A percentile compares a stretch with the other conserved stretches of the same genome.
Evolutionary conservation across 495 filamentous ascomycete genomes (phyloP).

Genomic region (Penicillium daleae): DNA sequence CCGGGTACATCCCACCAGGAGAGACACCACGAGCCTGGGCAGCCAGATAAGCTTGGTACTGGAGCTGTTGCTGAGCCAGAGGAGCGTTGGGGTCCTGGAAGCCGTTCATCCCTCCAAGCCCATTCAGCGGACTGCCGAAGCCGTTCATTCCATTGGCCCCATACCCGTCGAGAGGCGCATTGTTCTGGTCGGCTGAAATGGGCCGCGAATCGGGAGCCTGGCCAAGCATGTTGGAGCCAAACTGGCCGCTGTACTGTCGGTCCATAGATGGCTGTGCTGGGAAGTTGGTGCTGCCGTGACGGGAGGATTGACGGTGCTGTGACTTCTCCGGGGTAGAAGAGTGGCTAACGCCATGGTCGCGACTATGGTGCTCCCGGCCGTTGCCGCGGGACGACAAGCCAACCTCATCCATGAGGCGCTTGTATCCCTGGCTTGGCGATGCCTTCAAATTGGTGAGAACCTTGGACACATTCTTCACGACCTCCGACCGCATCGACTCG

Average conservation of each 20-base stretch:
- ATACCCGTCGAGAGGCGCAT: slow-evolving; percentile 48
- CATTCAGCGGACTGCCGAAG: slow-evolving; percentile 35
- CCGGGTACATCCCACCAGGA: slow-evolving; percentile 47
- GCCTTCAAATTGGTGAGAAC: slow-evolving; percentile 90
- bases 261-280: slow-evolving; percentile 48
- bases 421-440: slow-evolving; percentile 93
- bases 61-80: slow-evolving; percentile 50
- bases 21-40: slow-evolving; percentile 50
- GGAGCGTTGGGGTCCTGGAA: slow-evolving; percentile 45
- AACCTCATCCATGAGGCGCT: slow-evolving; percentile 97
- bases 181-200: slow-evolving; percentile 47
- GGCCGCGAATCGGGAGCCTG: slow-evolving; percentile 46
- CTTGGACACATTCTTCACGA: slow-evolving; percentile 87
- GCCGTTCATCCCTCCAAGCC: slow-evolving; percentile 32
- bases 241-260: slow-evolving; percentile 53
- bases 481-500: slow-evolving; percentile 82
- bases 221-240: slow-evolving; percentile 38
- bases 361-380: slow-evolving; percentile 49
- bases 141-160: slow-evolving; percentile 42
- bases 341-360: slow-evolving; percentile 47
- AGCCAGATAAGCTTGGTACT: slow-evolving; percentile 51
- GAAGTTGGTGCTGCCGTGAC: slow-evolving; percentile 49
- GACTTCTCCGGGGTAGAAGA: slow-evolving; percentile 47
- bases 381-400: slow-evolving; percentile 71
- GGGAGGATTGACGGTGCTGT: slow-evolving; percentile 53